Evolutionary conservation across 2,329 filamentous ascomycete genomes (phyloP), one percentile per base, ranked within the genome.

Genomic region (Trichoderma koningiopsis): DNA sequence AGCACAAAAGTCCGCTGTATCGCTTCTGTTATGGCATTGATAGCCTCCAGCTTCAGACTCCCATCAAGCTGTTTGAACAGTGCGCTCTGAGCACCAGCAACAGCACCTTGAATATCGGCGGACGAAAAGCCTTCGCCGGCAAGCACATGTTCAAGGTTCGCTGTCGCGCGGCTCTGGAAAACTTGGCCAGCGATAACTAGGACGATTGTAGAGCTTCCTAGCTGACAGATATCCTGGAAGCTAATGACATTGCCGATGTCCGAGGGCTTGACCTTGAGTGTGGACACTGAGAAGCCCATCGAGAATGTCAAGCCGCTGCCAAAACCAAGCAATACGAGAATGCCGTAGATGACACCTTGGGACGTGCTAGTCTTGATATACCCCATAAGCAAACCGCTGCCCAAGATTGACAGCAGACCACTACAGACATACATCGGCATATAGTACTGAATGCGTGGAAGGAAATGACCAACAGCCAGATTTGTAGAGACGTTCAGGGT

Each of bases 181-280:
- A 75, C 70, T 67, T 75, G 72, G 19, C 73, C 73, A 3, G 74
- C 73, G 5, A 77, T 72, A 16, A 72, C 74, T 2, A 77, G 73
- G 6, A 68, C 65, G 10, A 77, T 73, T 16, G 33, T 27, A 2
- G 33, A 24, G 16, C 16, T 16, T 72, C 69, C 11, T 72, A 71
- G 35, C 71, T 71, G 37, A 73, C 75, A 27, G 77, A 77, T 49
- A 56, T 77, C 77, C 68, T 76, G 74, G 43, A 78, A 55, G n/a
- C 8, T n/a, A 37, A 65, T 10, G 11, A 24, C 33, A 22, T 56
- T n/a, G 13, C 47, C 47, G 8, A 60, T 24, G 16, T 22, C 27
- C 11, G 14, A 14, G 7, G 47, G 27, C 40, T n/a, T 6, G 19
- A n/a, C 22, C 62, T 19, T 10, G 47, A 29, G 72, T 14, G 70